These are phyloP conservation scores for Udeniomyces megalosporus DNA, from an alignment of 768 basidiomycete species.

Conservation along the genomic window DNA sequence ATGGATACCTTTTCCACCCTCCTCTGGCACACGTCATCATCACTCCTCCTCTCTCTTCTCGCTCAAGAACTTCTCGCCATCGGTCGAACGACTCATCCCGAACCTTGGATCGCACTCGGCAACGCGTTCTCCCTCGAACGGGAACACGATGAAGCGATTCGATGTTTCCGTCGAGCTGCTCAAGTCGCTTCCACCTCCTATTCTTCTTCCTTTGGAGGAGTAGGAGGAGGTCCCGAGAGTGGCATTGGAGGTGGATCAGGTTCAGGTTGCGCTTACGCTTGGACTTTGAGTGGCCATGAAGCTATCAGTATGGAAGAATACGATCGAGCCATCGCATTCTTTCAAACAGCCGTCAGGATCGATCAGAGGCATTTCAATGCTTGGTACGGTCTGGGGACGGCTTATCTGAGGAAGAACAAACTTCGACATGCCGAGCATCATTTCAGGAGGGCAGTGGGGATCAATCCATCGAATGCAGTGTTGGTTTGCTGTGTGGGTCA, in stretches of 20 bases:
- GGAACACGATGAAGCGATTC: constrained; percentile 79
- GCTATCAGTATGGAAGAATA: constrained; percentile 80
- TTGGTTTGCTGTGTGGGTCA: constrained; percentile 88
- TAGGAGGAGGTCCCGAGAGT: too few species aligned
- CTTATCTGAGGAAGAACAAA: constrained; percentile 89
- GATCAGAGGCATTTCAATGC: constrained; percentile 94
- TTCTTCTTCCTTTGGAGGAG: too few species aligned
- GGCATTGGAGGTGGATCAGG: too few species aligned
- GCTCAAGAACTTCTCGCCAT: constrained; percentile 82
- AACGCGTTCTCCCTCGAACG: constrained; percentile 91
- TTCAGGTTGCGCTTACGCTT: constrained; percentile 77
- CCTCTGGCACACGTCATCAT: constrained; percentile 80
- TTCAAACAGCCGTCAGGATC: constrained; percentile 75
- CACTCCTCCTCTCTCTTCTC: constrained; percentile 71
- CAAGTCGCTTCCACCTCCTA: constrained; percentile 81
- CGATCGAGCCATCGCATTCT: constrained; percentile 79
- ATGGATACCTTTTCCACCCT: constrained; percentile 96
- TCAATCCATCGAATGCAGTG: constrained; percentile 91
- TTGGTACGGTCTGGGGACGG: constrained; percentile 98
- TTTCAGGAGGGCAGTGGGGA: constrained; percentile 76
- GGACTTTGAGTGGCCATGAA: constrained; percentile 92
- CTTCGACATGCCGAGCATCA: constrained; percentile 88
- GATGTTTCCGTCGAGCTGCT: constrained; percentile 81
- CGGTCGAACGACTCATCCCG: constrained; percentile 59
- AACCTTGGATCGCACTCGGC: constrained; percentile 92